Evolutionary conservation across 371 early-diverging fungal genomes (phyloP), one percentile per base, ranked within the genome.

Genomic region (Dichotomocladium elegans): DNA sequence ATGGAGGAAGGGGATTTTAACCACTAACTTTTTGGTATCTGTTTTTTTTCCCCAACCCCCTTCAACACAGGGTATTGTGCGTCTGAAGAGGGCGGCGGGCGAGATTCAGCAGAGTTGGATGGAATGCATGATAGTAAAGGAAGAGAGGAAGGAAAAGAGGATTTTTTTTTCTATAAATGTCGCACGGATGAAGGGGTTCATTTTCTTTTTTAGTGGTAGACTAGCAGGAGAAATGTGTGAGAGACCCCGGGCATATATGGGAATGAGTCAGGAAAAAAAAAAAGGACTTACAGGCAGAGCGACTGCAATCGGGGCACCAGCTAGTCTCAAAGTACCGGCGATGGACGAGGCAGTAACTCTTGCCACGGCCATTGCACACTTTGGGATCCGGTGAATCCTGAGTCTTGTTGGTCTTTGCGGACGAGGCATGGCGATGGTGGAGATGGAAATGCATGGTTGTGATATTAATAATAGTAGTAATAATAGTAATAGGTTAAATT

Each of bases 291-390:
- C 66, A 45, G 37, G 57, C 57, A 41, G 60, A 56, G 11, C 72
- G 60, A 25, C 63, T 62, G 49, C 72, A 71, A 27, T 71, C 72
- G 34, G 72, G 72, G 41, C 72, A 71, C 68, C 63, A 73, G 43
- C 67, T 66, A 34, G 69, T 73, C 45, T 73, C 73, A 60, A 69
- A 73, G 34, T 73, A 73, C 45, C 67, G 57, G 53, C 64, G 53
- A 50, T 73, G 73, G 34, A 69, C 51, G 6, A 73, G 55, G 44
- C 73, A 73, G 30, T 73, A 73, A 45, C 61, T 73, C 21, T 63
- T 66, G 15, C 73, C 67, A 31, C 73, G 69, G 17, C 64, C 62
- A 35, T 41, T 42, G 37, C 54, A 61, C 30, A 70, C 61, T 29
- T 48, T 31, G 21, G 37, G n/a, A 15, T n/a, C n/a, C 21, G n/a